Percentiles rank a stretch among this genome's conserved stretches.
Evolutionary conservation across 2,329 filamentous ascomycete species (phyloP).

Genomic region (Colletotrichum sp.): DNA sequence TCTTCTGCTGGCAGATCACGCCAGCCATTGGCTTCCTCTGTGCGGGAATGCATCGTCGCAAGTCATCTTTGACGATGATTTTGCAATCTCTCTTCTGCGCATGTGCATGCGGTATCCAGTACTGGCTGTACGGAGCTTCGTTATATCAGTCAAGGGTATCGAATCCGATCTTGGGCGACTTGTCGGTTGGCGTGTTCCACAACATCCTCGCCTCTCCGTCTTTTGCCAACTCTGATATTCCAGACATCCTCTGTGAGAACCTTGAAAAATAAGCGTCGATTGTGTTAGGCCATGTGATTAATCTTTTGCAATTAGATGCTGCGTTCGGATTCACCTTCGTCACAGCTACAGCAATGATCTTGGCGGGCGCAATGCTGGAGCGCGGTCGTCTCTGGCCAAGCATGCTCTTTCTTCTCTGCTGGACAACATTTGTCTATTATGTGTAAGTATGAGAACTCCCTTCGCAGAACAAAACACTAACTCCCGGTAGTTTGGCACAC

Average conservation of each 20-base stretch:
- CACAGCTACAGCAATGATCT: conserved; percentile 42
- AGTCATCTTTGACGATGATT: conserved; percentile 48
- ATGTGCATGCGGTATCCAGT: conserved; percentile 49
- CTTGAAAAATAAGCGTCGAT: rapidly evolving
- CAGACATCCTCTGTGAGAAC: conserved; percentile 35
- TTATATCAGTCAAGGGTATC: conserved; percentile 42
- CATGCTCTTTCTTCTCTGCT: conserved; percentile 67
- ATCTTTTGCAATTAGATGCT: conserved; percentile 26
- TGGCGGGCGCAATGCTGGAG: conserved; percentile 43
- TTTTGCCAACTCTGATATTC: conserved; percentile 39
- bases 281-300: not conserved
- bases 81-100: conserved; percentile 53
- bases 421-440: conserved; percentile 70
- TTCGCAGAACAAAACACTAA: not conserved
- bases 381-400: conserved; percentile 46
- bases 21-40: conserved; percentile 45
- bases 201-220: conserved; percentile 41
- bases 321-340: conserved; percentile 43
- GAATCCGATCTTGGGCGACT: conserved; percentile 38
- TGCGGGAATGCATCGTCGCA: conserved; percentile 42
- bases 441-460: conserved; percentile 26
- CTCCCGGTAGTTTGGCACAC: conserved; percentile 53
- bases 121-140: conserved; percentile 52
- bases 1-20: conserved; percentile 43
- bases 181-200: conserved; percentile 39